Conservation (phyloP, 345 rosid genomes). For the Cochlearia excelsa region DNA sequence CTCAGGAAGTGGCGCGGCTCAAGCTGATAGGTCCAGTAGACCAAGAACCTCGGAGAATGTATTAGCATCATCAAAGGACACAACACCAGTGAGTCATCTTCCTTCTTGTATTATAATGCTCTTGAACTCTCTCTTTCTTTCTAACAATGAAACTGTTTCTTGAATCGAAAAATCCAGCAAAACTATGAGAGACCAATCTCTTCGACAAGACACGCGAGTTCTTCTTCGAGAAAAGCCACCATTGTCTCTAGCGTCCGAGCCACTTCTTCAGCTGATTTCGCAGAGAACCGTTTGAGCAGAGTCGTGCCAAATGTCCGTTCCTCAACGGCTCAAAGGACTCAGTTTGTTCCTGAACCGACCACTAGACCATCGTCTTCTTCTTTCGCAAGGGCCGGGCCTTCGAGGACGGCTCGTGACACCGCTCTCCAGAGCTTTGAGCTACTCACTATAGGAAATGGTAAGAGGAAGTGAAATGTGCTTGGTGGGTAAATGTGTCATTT, state of each 20-base stretch:
- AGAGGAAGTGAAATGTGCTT: conserved; percentile 35
- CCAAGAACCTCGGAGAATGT: conserved; percentile 59
- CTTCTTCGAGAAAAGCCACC: conserved; percentile 70
- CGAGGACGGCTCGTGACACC: conserved; percentile 59
- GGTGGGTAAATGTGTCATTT: conserved; percentile 19
- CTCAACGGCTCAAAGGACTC: conserved; percentile 66
- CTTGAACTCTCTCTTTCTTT: conserved; percentile 10
- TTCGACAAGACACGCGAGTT: conserved; percentile 67
- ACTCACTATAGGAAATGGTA: conserved; percentile 60
- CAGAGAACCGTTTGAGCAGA: conserved; percentile 65
- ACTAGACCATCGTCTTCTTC: conserved; percentile 53
- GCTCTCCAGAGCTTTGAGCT: conserved; percentile 72
- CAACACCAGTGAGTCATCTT: conserved; percentile 43
- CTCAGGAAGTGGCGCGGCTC: conserved; percentile 49
- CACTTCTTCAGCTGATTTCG: conserved; percentile 76
- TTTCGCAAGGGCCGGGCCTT: conserved; percentile 48
- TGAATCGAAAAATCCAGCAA: conserved; percentile 41
- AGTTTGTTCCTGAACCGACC: conserved; percentile 63
- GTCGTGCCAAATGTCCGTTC: conserved; percentile 56
- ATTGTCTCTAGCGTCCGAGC: conserved; percentile 57
- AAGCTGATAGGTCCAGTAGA: conserved; percentile 43
- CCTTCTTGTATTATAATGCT: background rate
- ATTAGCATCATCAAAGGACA: conserved; percentile 53
- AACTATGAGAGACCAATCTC: conserved; percentile 61
- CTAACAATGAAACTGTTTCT: conserved; percentile 24